A percentile compares a stretch with the other conserved stretches of the same genome.
phyloP scores from a whole-genome alignment of 805 yeast species.

The Diddensiella caesifluorescens region DNA sequence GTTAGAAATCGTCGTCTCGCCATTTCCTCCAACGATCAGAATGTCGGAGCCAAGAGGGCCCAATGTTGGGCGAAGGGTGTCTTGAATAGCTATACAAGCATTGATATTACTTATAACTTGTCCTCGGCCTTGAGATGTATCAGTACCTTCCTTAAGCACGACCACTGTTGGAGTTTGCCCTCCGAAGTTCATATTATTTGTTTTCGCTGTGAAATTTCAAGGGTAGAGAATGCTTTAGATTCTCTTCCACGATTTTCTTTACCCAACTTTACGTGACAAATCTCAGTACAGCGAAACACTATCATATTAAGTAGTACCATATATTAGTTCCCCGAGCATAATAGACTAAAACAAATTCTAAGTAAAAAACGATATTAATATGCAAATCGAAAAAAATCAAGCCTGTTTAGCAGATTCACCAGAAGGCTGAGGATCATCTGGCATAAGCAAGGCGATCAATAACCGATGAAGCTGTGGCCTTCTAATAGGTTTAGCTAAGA shows the following conservation, averaged over 20 bases:
- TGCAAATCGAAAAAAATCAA: too few species aligned
- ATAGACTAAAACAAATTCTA: too few species aligned
- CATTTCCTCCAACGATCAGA: conserved; percentile 74
- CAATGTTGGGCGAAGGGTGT: conserved; percentile 85
- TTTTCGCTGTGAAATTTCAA: conserved; percentile 1
- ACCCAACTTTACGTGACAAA: not conserved
- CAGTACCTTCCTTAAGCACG: conserved; percentile 96
- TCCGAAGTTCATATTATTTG: conserved; percentile 65
- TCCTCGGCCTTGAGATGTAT: conserved; percentile 92
- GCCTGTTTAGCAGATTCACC: too few species aligned
- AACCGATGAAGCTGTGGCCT: conserved; percentile 61
- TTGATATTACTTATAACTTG: conserved; percentile 93
- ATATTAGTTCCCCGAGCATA: too few species aligned
- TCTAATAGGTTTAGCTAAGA: conserved; percentile 81
- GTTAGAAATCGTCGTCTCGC: conserved; percentile 90
- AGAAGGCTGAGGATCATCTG: too few species aligned
- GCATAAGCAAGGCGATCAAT: conserved; percentile 24
- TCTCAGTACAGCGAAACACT: too few species aligned
- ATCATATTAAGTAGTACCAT: too few species aligned
- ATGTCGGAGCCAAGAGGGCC: conserved; percentile 98
- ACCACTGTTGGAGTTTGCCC: conserved; percentile 97
- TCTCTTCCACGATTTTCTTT: not conserved
- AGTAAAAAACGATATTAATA: too few species aligned
- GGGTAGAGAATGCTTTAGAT: not conserved
- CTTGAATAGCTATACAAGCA: conserved; percentile 96